These are phyloP conservation scores for Wallemia ichthyophaga DNA, from an alignment of 1,284 basidiomycete species.

Conservation along the genomic window DNA sequence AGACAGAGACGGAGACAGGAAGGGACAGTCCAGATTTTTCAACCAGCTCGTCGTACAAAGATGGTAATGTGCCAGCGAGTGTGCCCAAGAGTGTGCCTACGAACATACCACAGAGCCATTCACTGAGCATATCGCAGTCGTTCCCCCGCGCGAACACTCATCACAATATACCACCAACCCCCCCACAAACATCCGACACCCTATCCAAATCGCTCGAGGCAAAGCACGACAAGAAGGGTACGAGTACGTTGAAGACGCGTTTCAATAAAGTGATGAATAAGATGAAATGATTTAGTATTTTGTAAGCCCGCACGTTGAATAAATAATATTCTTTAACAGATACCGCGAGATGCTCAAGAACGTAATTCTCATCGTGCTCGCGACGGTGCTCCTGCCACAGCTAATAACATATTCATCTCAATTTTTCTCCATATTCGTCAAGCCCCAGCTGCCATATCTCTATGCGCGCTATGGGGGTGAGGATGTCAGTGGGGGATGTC, in stretches of 20 bases:
- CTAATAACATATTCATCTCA: not conserved
- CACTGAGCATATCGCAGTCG: too few relatives aligned
- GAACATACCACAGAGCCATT: too few relatives aligned
- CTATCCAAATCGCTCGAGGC: not conserved
- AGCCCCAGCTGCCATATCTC: not conserved
- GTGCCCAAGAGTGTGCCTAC: too few relatives aligned
- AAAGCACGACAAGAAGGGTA: too few relatives aligned
- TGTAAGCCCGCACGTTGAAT: too few relatives aligned
- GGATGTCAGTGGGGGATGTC: not conserved
- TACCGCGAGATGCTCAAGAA: not conserved
- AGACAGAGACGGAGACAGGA: too few relatives aligned
- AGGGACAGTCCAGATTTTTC: too few relatives aligned
- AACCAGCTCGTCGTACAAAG: too few relatives aligned
- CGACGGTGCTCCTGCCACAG: not conserved
- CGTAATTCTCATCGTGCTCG: not conserved
- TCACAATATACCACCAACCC: not conserved
- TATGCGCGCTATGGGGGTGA: not conserved
- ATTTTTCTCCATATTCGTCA: not conserved
- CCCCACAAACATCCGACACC: not conserved
- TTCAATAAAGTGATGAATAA: not conserved
- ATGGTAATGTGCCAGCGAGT: too few relatives aligned
- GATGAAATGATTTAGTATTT: too few relatives aligned
- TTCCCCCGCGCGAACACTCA: not conserved
- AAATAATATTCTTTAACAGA: too few relatives aligned
- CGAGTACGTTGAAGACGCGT: not conserved